Conservation (phyloP, 805 yeast genomes). For the Dipodascopsis uninucleata region DNA sequence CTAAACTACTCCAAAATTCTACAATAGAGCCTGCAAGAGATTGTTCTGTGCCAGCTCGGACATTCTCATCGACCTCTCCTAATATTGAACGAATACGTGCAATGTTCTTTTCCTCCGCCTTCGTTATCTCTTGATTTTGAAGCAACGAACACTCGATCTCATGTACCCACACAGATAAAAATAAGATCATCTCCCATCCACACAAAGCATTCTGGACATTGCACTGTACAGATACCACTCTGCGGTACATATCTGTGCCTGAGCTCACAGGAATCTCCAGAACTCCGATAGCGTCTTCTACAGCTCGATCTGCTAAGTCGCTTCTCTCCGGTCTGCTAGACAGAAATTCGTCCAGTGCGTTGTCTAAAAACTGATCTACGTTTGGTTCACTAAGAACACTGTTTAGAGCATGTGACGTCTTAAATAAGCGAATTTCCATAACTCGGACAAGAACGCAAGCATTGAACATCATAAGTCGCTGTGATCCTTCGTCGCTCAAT, state of each 20-base stretch:
- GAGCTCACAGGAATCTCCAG: conserved; percentile 13
- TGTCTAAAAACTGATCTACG: conserved; percentile 4
- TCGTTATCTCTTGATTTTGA: conserved; percentile 4
- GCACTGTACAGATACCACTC: conserved; percentile 11
- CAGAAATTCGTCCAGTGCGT: conserved; percentile 13
- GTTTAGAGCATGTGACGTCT: conserved; percentile 13
- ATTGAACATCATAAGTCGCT: conserved; percentile 10
- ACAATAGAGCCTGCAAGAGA: conserved; percentile 15
- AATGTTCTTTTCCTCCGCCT: conserved; percentile 2
- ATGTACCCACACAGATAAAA: conserved; percentile 16
- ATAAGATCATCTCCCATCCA: conserved; percentile 17
- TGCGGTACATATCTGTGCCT: conserved; percentile 5
- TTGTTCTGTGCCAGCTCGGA: neutral
- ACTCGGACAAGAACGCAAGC: conserved; percentile 15
- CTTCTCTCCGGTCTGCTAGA: conserved; percentile 12
- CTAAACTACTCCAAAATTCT: conserved; percentile 11
- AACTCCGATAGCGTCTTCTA: conserved; percentile 11
- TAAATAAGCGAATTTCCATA: conserved; percentile 12
- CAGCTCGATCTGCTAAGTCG: conserved; percentile 11
- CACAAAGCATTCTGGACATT: conserved; percentile 15
- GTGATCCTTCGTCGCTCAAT: conserved; percentile 14
- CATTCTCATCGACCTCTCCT: conserved; percentile 7
- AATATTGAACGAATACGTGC: conserved; percentile 5
- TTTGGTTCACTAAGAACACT: conserved; percentile 16
- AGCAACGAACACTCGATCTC: conserved; percentile 9